These are phyloP conservation scores for Lepidium africanum DNA, from an alignment of 345 rosid genomes.

Conservation along the genomic window DNA sequence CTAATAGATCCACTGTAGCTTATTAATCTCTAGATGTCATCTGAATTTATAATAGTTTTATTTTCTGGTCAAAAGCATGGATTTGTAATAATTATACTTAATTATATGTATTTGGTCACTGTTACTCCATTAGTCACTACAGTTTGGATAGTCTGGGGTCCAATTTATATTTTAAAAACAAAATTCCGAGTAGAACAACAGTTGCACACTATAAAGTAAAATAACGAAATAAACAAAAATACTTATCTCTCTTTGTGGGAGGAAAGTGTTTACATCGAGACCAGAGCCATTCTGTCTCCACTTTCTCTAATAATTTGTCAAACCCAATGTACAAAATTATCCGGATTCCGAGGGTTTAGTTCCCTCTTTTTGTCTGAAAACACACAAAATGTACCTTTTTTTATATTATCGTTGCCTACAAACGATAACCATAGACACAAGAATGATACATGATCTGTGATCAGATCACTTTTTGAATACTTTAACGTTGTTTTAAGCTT, in stretches of 20 bases:
- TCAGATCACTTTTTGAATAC: neutral
- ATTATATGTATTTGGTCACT: too few species aligned
- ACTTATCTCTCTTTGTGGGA: neutral
- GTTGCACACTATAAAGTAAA: neutral
- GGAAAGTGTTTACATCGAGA: slow-evolving; percentile 28
- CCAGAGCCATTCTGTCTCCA: slow-evolving; percentile 24
- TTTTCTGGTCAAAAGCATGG: too few species aligned
- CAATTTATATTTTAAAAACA: too few species aligned
- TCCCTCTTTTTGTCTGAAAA: slow-evolving; percentile 15
- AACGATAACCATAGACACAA: neutral
- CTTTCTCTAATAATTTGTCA: slow-evolving; percentile 2
- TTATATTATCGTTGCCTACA: neutral
- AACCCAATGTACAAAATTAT: slow-evolving; percentile 13
- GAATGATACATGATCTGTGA: neutral
- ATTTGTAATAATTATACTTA: too few species aligned
- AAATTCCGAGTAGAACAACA: neutral
- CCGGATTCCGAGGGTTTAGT: slow-evolving; percentile 22
- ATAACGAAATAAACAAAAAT: neutral
- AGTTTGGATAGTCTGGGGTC: too few species aligned
- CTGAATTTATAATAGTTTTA: too few species aligned
- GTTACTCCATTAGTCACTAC: too few species aligned
- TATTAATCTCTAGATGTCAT: too few species aligned
- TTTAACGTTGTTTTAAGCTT: neutral
- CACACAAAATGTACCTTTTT: neutral
- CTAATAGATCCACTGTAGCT: too few species aligned